phyloP scores from a whole-genome alignment of 306 rosid genomes.

The Fragaria iinumae region DNA sequence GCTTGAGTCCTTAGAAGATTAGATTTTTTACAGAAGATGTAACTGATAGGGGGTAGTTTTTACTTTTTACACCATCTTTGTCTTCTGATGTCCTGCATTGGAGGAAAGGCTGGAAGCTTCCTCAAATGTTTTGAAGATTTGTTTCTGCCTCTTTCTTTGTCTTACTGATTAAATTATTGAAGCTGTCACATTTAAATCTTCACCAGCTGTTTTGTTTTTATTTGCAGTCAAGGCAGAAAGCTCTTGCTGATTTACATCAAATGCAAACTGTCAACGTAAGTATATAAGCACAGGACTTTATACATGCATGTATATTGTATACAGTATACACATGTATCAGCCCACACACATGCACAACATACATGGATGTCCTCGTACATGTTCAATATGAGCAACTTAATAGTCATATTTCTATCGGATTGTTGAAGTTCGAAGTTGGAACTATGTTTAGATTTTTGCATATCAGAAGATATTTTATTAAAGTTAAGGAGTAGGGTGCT shows the following conservation, averaged over 20 bases:
- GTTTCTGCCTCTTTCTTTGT: not conserved
- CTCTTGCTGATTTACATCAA: constrained; percentile 77
- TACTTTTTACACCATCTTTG: not conserved
- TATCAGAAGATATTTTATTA: not conserved
- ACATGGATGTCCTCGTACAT: not conserved
- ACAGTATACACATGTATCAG: not conserved
- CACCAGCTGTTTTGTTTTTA: constrained; percentile 2
- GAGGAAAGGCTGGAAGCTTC: not conserved
- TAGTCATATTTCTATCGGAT: not conserved
- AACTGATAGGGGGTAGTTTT: not conserved
- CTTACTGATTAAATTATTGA: not conserved
- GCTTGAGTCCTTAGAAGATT: too few species aligned
- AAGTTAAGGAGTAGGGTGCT: not conserved
- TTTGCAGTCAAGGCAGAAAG: constrained; percentile 86
- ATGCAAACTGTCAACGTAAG: constrained; percentile 84
- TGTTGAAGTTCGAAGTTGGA: not conserved
- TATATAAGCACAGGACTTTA: not conserved
- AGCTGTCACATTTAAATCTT: not conserved
- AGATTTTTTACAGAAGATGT: not conserved
- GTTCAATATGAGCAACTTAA: not conserved
- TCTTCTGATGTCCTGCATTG: not conserved
- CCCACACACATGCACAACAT: not conserved
- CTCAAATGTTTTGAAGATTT: not conserved
- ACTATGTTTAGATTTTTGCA: not conserved
- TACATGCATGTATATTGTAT: not conserved